Percentiles rank a stretch among this genome's conserved stretches.
Evolutionary conservation across 2,329 filamentous ascomycete species (phyloP).

Genomic region (Cryphonectria carpinicola): DNA sequence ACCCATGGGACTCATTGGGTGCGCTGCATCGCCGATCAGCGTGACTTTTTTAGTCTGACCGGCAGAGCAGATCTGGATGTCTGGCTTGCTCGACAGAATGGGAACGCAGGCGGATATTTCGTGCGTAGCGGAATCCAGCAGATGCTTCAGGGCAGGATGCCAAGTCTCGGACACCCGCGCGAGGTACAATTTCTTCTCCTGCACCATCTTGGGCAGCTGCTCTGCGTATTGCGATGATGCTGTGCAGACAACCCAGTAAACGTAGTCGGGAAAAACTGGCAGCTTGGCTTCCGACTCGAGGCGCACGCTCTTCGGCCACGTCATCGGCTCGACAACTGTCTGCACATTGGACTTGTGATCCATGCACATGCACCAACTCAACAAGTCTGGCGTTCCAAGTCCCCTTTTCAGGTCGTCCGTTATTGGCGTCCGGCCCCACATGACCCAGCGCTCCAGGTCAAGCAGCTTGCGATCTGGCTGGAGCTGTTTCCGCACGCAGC

Average conservation of each 20-base stretch:
- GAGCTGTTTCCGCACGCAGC: constrained; percentile 38
- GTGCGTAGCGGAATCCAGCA: constrained; percentile 33
- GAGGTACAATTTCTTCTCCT: constrained; percentile 34
- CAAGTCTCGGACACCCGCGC: constrained; percentile 31
- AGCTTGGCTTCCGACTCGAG: constrained; percentile 30
- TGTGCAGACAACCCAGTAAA: constrained; percentile 37
- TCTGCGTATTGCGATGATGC: constrained; percentile 33
- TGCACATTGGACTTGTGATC: constrained; percentile 36
- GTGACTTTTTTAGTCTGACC: constrained; percentile 30
- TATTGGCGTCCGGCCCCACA: constrained; percentile 38
- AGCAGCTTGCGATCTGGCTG: constrained; percentile 37
- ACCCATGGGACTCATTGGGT: constrained; percentile 39
- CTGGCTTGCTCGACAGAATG: constrained; percentile 37
- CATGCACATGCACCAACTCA: constrained; percentile 39
- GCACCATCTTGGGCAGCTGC: constrained; percentile 31
- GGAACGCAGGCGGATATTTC: constrained; percentile 35
- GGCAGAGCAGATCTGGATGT: constrained; percentile 33
- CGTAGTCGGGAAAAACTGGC: constrained; percentile 35
- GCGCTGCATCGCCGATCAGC: constrained; percentile 31
- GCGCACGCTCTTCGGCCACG: constrained; percentile 33
- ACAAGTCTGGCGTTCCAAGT: constrained; percentile 30
- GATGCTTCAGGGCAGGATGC: constrained; percentile 35
- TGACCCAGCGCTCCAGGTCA: constrained; percentile 38
- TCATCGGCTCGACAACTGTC: constrained; percentile 36
- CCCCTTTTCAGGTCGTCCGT: constrained; percentile 31